Conservation (phyloP, 2,329 filamentous ascomycete species). For the Cephalotrichum gorgonifer region DNA sequence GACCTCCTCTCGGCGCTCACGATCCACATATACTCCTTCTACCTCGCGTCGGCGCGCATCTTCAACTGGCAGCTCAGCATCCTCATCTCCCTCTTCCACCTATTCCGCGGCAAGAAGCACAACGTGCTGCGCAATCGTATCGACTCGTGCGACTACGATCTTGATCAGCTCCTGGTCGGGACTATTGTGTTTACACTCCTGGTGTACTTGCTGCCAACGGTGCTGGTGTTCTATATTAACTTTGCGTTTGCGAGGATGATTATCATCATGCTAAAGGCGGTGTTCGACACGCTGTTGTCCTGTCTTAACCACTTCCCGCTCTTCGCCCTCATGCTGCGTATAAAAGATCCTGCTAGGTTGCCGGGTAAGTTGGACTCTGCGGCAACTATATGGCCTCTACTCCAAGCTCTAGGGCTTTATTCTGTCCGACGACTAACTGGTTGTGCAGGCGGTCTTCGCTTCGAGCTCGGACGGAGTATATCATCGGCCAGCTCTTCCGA, state of each 20-base stretch:
- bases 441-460: slow-evolving; percentile 65
- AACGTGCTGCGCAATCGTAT: slow-evolving; percentile 96
- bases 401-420: background rate
- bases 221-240: slow-evolving; percentile 92
- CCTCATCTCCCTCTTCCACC: slow-evolving; percentile 92
- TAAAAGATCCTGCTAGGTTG: slow-evolving; percentile 84
- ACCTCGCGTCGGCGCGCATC: slow-evolving; percentile 90
- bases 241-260: slow-evolving; percentile 91
- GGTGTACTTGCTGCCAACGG: slow-evolving; percentile 89
- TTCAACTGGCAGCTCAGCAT: slow-evolving; percentile 99
- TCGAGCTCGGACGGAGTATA: slow-evolving; percentile 71
- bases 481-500: background rate
- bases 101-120: slow-evolving; percentile 96
- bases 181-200: slow-evolving; percentile 94
- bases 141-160: slow-evolving; percentile 96
- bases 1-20: slow-evolving; percentile 87
- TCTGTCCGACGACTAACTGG: background rate
- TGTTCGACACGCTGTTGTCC: slow-evolving; percentile 82
- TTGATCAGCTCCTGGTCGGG: slow-evolving; percentile 90
- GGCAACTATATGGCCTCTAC: too few species aligned
- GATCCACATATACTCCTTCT: slow-evolving; percentile 95
- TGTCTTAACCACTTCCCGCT: slow-evolving; percentile 96
- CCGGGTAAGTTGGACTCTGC: slow-evolving; percentile 44
- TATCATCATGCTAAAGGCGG: slow-evolving; percentile 87
- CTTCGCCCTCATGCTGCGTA: slow-evolving; percentile 88